Conservation (phyloP, 331 rosid species). For the Saraca asoca region DNA sequence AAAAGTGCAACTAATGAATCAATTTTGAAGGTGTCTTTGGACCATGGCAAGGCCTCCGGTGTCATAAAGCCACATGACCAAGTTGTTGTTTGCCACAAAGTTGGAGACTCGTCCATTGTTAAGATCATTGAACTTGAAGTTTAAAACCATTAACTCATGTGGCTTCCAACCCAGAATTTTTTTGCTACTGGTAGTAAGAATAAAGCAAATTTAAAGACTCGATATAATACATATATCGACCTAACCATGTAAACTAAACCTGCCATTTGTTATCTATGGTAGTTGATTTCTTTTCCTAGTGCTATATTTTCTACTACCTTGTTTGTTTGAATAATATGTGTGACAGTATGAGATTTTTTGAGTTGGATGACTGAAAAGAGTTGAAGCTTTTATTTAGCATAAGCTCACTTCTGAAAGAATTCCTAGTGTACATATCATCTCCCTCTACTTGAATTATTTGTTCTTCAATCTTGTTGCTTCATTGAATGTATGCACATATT, state of each 20-base stretch:
- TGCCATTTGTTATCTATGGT: too few relatives aligned
- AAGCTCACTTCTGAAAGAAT: too few relatives aligned
- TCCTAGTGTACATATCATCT: too few relatives aligned
- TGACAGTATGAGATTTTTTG: too few relatives aligned
- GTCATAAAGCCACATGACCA: constrained; percentile 82
- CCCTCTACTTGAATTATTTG: too few relatives aligned
- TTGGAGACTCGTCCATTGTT: constrained; percentile 86
- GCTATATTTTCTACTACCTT: too few relatives aligned
- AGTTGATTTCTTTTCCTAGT: too few relatives aligned
- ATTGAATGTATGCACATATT: too few relatives aligned
- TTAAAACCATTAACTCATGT: constrained; percentile 35
- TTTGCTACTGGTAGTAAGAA: background rate
- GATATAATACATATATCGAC: constrained; percentile 10
- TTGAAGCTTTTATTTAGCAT: too few relatives aligned
- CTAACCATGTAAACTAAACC: background rate
- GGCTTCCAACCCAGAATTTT: background rate
- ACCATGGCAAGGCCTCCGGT: constrained; percentile 81
- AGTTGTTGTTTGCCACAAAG: constrained; percentile 91
- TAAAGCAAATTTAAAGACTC: background rate
- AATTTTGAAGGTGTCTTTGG: constrained; percentile 89
- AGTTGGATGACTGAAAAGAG: too few relatives aligned
- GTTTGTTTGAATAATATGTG: too few relatives aligned
- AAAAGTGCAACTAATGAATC: constrained; percentile 79
- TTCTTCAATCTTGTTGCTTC: too few relatives aligned
- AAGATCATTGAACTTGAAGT: constrained; percentile 95